Conservation (phyloP, 352 stramenopile species). For the Phytophthora constricta region DNA sequence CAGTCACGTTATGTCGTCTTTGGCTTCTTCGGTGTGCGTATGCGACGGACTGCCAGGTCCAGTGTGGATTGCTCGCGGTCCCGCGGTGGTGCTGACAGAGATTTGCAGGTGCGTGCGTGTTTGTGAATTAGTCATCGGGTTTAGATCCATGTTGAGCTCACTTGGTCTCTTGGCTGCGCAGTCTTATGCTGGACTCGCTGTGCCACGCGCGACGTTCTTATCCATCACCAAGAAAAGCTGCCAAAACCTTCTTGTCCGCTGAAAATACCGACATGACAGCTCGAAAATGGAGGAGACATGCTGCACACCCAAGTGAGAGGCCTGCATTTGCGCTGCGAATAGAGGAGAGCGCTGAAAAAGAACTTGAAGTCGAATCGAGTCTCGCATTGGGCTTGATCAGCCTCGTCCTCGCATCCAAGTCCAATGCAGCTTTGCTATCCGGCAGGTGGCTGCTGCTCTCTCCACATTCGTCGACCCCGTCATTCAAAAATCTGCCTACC, state of each 20-base stretch:
- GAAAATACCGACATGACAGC: slow-evolving; percentile 1
- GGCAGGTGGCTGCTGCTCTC: slow-evolving; percentile 25
- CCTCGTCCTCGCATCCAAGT: slow-evolving; percentile 3
- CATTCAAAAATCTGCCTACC: slow-evolving; percentile 41
- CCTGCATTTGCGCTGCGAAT: background rate
- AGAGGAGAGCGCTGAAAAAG: background rate
- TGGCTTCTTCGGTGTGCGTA: too few species aligned
- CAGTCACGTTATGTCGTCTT: background rate
- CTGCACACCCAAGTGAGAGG: too few species aligned
- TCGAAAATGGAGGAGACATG: background rate
- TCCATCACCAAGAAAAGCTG: background rate
- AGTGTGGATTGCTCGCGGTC: too few species aligned
- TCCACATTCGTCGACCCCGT: background rate
- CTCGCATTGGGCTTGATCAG: too few species aligned
- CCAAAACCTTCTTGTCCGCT: background rate
- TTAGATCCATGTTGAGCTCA: too few species aligned
- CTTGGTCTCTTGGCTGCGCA: too few species aligned
- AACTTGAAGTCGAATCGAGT: too few species aligned
- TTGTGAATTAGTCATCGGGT: too few species aligned
- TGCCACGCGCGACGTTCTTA: too few species aligned
- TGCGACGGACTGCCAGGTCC: too few species aligned
- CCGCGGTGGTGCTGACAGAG: slow-evolving; percentile 4
- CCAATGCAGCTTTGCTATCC: background rate
- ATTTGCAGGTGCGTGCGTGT: too few species aligned
- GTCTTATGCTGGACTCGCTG: background rate